These are phyloP conservation scores for Yarrowia alimentaria DNA, from an alignment of 805 yeast species.

Conservation along the genomic window DNA sequence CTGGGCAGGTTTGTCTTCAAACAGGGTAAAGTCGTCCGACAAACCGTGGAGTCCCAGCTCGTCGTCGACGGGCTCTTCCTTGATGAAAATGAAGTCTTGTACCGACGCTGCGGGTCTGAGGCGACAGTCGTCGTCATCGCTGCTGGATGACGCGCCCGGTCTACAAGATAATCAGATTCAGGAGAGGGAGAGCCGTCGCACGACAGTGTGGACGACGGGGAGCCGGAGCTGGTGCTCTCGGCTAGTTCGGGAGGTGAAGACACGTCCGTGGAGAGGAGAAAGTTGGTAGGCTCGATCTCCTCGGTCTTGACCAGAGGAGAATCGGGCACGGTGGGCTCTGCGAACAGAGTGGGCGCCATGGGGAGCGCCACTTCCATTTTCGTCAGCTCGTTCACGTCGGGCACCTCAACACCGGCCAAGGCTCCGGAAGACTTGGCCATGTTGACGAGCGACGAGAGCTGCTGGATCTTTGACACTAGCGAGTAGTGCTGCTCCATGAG, in stretches of 20 bases:
- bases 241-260: slow-evolving; percentile 24
- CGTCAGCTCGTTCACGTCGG: slow-evolving; percentile 16
- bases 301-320: slow-evolving; percentile 26
- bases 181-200: too few species aligned
- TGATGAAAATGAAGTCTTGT: slow-evolving; percentile 28
- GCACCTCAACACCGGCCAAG: slow-evolving; percentile 29
- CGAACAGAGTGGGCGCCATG: slow-evolving; percentile 11
- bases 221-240: slow-evolving; percentile 30
- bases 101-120: slow-evolving; percentile 37
- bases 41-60: slow-evolving; percentile 23
- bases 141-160: slow-evolving; percentile 40
- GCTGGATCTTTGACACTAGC: slow-evolving; percentile 31
- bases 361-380: not conserved
- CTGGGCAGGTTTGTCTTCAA: slow-evolving; percentile 29
- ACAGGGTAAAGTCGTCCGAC: slow-evolving; percentile 31
- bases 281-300: slow-evolving; percentile 21
- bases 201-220: slow-evolving; percentile 32
- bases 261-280: slow-evolving; percentile 25
- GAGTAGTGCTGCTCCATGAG: slow-evolving; percentile 33
- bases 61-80: slow-evolving; percentile 25
- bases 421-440: slow-evolving; percentile 34
- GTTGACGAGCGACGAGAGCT: slow-evolving; percentile 30
- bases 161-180: slow-evolving; percentile 26
- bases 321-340: slow-evolving; percentile 15
- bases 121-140: slow-evolving; percentile 35